Base-by-base conservation (phyloP, 2,329 filamentous ascomycete genomes). In the Fusarium guadeloupense region DNA sequence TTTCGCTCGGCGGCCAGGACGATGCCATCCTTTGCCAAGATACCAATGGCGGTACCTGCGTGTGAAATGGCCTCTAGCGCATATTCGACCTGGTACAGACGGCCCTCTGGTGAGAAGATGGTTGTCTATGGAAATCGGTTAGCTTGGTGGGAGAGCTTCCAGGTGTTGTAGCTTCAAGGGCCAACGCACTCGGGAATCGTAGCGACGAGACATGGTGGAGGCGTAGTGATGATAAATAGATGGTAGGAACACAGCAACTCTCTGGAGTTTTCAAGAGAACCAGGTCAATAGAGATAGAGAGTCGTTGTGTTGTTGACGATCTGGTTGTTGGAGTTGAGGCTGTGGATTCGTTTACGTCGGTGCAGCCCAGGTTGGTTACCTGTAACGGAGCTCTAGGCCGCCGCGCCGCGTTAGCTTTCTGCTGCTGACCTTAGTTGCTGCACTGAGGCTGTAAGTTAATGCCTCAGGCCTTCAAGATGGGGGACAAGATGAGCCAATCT, bases 11-110 rank as follows among this genome's bases (percentile, higher is more conserved):
- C 95, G 52, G 96, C 95, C 53, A 99, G 87, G 59, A 99, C 95
- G 74, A 99, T 99, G 72, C 95, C 95, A 86, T 99, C 95, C 79
- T 96, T 93, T 67, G 96, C 95, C 67, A 99, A 85, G 74, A 99
- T 97, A 51, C 95, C 95, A 71, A 99, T 89, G 67, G 95, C 95
- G 43, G 95, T 99, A 70, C 95, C 95, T 69, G 95, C 95, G 73
- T 99, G 95, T 68, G 95, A 99, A 75, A 99, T 99, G 75, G 95
- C 95, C 79, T 99, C 95, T 46, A 99, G 87, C 21, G 95, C 96
- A 85, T 99, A 99, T 86, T 99, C 95, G 72, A 99, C 95, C 81
- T 99, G 95, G 80, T 99, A 99, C 60, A 99, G 87, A 74, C 95
- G 93, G 66, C 95, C 95, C 82, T 99, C 95, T 58, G 95, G 95